Conservation (phyloP, 768 basidiomycete species). For the Pleurotus salmoneostramineus region DNA sequence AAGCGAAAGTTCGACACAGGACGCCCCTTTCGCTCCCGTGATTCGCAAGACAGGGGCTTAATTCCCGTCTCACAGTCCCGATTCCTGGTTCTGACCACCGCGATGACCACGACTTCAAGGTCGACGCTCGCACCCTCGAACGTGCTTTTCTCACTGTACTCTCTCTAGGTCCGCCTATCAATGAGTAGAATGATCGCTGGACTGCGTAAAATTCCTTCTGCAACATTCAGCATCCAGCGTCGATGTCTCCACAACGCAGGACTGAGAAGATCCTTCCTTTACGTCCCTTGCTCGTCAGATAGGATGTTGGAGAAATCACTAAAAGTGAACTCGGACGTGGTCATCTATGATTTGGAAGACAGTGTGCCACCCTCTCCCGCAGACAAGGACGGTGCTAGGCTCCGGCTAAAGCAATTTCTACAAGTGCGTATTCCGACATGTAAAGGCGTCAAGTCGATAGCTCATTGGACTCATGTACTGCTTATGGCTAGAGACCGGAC, state of each 20-base stretch:
- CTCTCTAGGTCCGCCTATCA: no score
- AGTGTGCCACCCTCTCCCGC: slow-evolving; percentile 65
- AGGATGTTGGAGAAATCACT: slow-evolving; percentile 82
- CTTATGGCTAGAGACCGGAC: slow-evolving; percentile 19
- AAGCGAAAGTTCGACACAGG: no score
- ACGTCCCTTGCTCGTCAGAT: slow-evolving; percentile 79
- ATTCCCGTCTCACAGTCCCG: no score
- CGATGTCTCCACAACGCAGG: background rate
- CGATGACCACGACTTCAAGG: no score
- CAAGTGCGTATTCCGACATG: slow-evolving; percentile 45
- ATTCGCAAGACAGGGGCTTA: no score
- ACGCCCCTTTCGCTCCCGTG: no score
- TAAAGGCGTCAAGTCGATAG: no score
- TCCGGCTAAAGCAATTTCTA: slow-evolving; percentile 51
- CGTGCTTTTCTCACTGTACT: no score
- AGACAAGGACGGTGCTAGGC: slow-evolving; percentile 59
- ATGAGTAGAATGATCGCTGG: no score
- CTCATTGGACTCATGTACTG: background rate
- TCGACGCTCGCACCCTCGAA: no score
- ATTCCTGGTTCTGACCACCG: no score
- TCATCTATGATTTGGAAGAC: slow-evolving; percentile 90
- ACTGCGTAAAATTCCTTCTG: no score
- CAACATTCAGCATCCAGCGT: background rate
- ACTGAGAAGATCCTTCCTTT: slow-evolving; percentile 56
- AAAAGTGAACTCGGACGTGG: slow-evolving; percentile 56